Evolutionary conservation across 1,139 yeast species (phyloP).

Genomic region (Yamadazyma atlantica): DNA sequence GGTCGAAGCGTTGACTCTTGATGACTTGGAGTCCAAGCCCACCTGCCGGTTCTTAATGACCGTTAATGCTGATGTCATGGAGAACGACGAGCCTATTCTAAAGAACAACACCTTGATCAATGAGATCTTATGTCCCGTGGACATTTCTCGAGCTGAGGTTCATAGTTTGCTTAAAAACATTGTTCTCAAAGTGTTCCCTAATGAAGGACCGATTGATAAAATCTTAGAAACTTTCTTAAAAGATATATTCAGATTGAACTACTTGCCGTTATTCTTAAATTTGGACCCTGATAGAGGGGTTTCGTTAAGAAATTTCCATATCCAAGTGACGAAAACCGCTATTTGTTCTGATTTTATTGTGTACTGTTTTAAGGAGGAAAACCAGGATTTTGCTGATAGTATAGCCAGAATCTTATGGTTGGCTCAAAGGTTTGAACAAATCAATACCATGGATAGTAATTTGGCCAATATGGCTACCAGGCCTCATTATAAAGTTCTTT

Average conservation of each 20-base stretch:
- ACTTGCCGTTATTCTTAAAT: constrained; percentile 53
- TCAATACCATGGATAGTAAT: neutral
- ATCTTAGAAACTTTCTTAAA: constrained; percentile 24
- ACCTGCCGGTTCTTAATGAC: constrained; percentile 47
- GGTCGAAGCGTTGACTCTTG: constrained; percentile 3
- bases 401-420: constrained; percentile 52
- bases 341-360: constrained; percentile 68
- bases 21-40: constrained; percentile 12
- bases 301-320: constrained; percentile 71
- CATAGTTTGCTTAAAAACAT: constrained; percentile 20
- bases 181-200: constrained; percentile 20
- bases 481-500: constrained; percentile 18
- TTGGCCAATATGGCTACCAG: neutral
- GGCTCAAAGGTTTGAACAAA: constrained; percentile 47
- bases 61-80: constrained; percentile 28
- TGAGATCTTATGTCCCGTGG: constrained; percentile 58
- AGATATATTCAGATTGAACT: constrained; percentile 46
- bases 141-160: constrained; percentile 36
- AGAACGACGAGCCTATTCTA: constrained; percentile 26
- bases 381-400: constrained; percentile 22
- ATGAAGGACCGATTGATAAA: constrained; percentile 7
- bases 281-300: constrained; percentile 69
- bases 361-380: constrained; percentile 47
- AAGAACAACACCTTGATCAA: constrained; percentile 61
- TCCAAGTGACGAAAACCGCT: constrained; percentile 72